Evolutionary conservation across 2,329 filamentous ascomycete species (phyloP), one percentile per base, ranked within the genome.

Genomic region (Penicillium carneum): DNA sequence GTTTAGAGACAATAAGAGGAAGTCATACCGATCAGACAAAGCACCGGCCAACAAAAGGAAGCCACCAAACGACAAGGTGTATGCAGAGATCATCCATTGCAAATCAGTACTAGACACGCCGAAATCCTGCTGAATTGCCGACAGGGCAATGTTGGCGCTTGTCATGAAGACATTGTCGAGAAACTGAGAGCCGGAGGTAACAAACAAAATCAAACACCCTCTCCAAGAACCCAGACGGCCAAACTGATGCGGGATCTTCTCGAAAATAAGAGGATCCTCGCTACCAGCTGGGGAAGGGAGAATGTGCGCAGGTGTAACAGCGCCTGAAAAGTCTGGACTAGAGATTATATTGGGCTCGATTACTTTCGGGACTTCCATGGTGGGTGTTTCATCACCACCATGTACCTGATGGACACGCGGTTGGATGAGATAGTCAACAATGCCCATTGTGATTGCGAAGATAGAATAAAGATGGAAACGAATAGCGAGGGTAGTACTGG

Each of bases 131-230:
- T 80, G 77, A 9, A 80, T 79, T 1, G 78, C 77, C 0, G 78
- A 76, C 26, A 80, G 61, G 2, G 77, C 76, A 55, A 80, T 78
- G 46, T 80, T 80, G 18, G 78, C 72, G 31, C 76, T 75, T 1
- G 77, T 79, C 77, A 81, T 81, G 63, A 80, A 81, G 16, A 81
- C 76, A 61, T 81, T 81, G 53, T 81, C 79, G 47, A 81, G 74
- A 39, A 80, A 73, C 49, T 81, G 79, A 7, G 79, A 77, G 46
- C 78, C 78, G 31, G 77, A 79, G 3, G 79, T 81, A 20, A 77
- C 74, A 20, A 79, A 57, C 34, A 81, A 65, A 29, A 81, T 75
- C 61, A 79, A 61, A 7, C 69, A 69, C 1, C 79, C 79, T 43
- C 76, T 72, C 75, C 78, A 78, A 11, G 77, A 80, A 3, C 57